Evolutionary conservation across 2,329 filamentous ascomycete genomes (phyloP).

Genomic region (Neonectria punicea): DNA sequence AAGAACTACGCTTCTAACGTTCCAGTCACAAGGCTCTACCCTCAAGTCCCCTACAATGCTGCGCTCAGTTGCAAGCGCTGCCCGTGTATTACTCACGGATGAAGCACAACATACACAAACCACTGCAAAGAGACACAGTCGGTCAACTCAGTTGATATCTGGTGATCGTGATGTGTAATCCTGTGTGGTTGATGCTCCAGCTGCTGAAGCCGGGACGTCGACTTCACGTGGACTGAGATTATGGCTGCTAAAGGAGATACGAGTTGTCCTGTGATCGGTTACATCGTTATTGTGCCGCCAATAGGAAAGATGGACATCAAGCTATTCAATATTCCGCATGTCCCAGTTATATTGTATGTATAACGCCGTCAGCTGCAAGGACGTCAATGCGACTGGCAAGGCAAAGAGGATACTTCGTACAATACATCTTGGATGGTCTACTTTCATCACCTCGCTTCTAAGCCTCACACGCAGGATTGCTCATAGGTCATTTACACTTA

Average conservation of each 20-base stretch:
- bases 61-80: too few relatives aligned
- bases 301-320: not conserved
- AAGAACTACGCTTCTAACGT: too few relatives aligned
- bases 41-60: too few relatives aligned
- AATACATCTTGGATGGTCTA: constrained; percentile 12
- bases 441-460: constrained; percentile 18
- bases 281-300: not conserved
- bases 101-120: too few relatives aligned
- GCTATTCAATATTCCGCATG: constrained; percentile 12
- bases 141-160: too few relatives aligned
- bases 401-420: constrained; percentile 4
- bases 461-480: constrained; percentile 16
- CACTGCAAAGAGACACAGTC: too few relatives aligned
- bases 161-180: too few relatives aligned
- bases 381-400: constrained; percentile 26
- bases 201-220: too few relatives aligned
- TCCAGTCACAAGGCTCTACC: too few relatives aligned
- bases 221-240: not conserved
- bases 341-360: constrained; percentile 32
- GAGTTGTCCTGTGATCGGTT: not conserved
- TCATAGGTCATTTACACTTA: constrained; percentile 7
- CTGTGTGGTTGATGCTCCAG: too few relatives aligned
- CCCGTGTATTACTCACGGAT: too few relatives aligned
- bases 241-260: too few relatives aligned
- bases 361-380: constrained; percentile 29